Conservation (phyloP, 169 alveolate species). For the Eimeria acervulina region DNA sequence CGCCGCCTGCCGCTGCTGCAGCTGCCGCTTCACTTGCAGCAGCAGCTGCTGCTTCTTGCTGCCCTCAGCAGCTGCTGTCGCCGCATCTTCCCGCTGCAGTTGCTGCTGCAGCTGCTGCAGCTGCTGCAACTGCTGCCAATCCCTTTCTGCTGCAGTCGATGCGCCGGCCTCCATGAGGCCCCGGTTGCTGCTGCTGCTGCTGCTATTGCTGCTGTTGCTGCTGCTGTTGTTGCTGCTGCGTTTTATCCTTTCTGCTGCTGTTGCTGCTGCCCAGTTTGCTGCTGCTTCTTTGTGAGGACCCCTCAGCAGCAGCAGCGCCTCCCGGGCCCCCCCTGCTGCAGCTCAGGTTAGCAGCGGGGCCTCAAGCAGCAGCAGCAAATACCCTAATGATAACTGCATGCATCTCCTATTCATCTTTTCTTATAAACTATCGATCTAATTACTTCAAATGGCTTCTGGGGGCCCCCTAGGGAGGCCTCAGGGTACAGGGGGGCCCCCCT, state of each 20-base stretch:
- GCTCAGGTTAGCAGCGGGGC: neutral
- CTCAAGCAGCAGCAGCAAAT: neutral
- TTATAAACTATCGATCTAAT: too few species aligned
- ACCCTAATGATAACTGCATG: too few species aligned
- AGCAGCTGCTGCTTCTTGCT: slow-evolving; percentile 62
- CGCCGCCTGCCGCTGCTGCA: slow-evolving; percentile 67
- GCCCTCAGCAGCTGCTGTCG: slow-evolving; percentile 45
- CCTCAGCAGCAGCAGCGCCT: neutral
- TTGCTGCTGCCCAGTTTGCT: neutral
- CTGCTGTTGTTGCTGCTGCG: neutral
- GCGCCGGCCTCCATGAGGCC: slow-evolving; percentile 13
- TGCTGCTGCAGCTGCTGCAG: slow-evolving; percentile 63
- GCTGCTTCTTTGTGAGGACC: neutral
- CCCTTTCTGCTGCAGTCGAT: neutral
- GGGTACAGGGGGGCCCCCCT: neutral
- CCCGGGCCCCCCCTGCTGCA: neutral
- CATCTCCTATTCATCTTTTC: neutral
- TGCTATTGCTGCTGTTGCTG: neutral
- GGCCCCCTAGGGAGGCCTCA: neutral
- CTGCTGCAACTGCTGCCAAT: slow-evolving; percentile 40
- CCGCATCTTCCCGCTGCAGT: slow-evolving; percentile 68
- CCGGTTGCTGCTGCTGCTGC: slow-evolving; percentile 29
- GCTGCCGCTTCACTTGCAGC: slow-evolving; percentile 48
- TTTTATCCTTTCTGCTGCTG: neutral
- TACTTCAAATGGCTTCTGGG: neutral